A percentile compares a stretch with the other conserved stretches of the same genome.
These are phyloP conservation scores for Schizosaccharomyces lindneri DNA, from an alignment of 805 yeast genomes.

Conservation along the genomic window DNA sequence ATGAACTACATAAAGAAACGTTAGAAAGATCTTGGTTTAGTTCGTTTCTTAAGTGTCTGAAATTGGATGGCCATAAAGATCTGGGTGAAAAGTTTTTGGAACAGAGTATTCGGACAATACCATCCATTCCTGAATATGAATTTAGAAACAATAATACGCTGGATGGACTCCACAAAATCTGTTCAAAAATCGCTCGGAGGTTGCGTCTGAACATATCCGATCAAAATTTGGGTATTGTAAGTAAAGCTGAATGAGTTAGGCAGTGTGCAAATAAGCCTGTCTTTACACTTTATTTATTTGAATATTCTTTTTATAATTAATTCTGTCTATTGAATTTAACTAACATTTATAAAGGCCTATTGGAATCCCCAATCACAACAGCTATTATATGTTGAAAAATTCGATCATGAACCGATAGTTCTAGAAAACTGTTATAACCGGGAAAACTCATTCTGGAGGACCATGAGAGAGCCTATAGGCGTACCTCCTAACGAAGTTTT, in stretches of 20 bases:
- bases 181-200: background rate
- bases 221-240: background rate
- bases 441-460: background rate
- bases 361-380: background rate
- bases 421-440: background rate
- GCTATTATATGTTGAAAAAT: background rate
- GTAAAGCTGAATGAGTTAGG: background rate
- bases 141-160: background rate
- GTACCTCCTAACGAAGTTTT: background rate
- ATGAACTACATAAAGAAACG: background rate
- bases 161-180: background rate
- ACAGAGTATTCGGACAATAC: background rate
- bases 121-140: background rate
- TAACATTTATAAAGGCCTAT: background rate
- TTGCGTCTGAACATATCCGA: background rate
- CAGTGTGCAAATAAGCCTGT: background rate
- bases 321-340: background rate
- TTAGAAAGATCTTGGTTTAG: background rate
- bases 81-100: background rate
- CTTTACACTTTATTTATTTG: background rate
- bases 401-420: background rate
- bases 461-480: background rate
- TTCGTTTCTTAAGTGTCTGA: background rate
- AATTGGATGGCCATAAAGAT: background rate
- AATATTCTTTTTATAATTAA: background rate